Evolutionary conservation across 2,329 filamentous ascomycete genomes (phyloP), one percentile per base, ranked within the genome.

Genomic region (Sporothrix brunneoviolacea): DNA sequence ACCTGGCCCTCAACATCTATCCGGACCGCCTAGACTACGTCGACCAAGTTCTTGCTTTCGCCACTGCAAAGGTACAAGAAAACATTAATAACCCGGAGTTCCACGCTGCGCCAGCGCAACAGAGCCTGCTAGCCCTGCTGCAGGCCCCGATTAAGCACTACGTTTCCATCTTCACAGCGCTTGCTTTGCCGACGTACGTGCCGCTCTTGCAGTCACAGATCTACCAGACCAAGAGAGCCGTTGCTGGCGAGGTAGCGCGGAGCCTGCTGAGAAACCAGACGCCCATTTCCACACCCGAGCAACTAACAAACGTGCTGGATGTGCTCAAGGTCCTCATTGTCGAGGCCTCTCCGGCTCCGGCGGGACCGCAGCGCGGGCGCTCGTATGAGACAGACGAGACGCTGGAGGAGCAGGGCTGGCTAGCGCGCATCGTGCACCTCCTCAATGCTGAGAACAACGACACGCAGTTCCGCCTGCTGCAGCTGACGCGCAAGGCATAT

Each of bases 391-490:
- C 93, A 1, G 93, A 98, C 55, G 94, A 98, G 71, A 97, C 91
- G 0, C 83, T 97, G 62, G 91, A 98, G 68, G 93, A 98, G 70
- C 93, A 98, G 73, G 93, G 93, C 46, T 96, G 90, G 90, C 76
- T 98, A 48, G 93, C 93, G 32, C 80, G 93, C 59, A 84, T 98
- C 62, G 83, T 96, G 16, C 93, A 98, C 69, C 74, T 96, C 50
- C 80, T 98, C 47, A 77, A 88, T 51, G 86, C 82, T 39, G 76
- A 88, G 32, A 81, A 94, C 64, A 97, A 97, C 62, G 89, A 95
- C 60, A 94, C 86, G 0, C 93, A 98, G 65, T 93, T 95, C 70
- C 89, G 89, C 70, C 82, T 98, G 40, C 78, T 98, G 27, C 91
- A 97, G 73, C 83, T 88, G 65, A 83, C 86, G 2, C 83, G 86